Percentiles rank a stretch among this genome's conserved stretches.
These are phyloP conservation scores for Colletotrichum filicis DNA, from an alignment of 2,329 filamentous ascomycete genomes.

Conservation along the genomic window DNA sequence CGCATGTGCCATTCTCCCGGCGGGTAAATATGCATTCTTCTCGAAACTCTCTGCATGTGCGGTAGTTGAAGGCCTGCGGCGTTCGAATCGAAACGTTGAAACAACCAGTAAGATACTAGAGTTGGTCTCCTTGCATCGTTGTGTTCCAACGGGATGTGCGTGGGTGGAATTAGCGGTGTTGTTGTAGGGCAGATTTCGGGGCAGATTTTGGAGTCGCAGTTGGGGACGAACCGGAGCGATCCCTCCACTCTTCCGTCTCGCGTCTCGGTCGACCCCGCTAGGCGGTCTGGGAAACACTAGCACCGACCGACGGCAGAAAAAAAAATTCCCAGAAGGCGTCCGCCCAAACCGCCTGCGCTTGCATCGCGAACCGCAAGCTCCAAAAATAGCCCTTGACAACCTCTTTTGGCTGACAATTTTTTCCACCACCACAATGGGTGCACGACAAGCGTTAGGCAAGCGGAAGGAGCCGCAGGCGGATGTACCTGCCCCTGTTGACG, in stretches of 20 bases:
- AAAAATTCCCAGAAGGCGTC: constrained; percentile 31
- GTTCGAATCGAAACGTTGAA: neutral
- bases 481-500: constrained; percentile 65
- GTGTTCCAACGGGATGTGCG: neutral
- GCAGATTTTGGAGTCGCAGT: neutral
- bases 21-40: constrained; percentile 8
- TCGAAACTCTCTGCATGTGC: neutral
- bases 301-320: constrained; percentile 34
- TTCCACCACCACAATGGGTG: constrained; percentile 48
- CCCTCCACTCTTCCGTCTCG: constrained; percentile 22
- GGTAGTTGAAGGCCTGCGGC: neutral
- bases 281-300: constrained; percentile 31
- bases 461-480: constrained; percentile 72
- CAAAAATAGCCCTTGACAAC: constrained; percentile 32
- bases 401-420: constrained; percentile 16
- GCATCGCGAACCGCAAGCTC: constrained; percentile 33
- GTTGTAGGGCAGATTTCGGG: constrained; percentile 11
- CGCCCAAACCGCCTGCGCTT: constrained; percentile 24
- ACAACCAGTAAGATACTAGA: neutral
- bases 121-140: neutral
- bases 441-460: constrained; percentile 63
- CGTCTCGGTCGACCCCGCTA: constrained; percentile 27
- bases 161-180: neutral
- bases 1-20: neutral
- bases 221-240: neutral